These are phyloP conservation scores for Schizothecium vesticola DNA, from an alignment of 495 filamentous ascomycete species.

Conservation along the genomic window DNA sequence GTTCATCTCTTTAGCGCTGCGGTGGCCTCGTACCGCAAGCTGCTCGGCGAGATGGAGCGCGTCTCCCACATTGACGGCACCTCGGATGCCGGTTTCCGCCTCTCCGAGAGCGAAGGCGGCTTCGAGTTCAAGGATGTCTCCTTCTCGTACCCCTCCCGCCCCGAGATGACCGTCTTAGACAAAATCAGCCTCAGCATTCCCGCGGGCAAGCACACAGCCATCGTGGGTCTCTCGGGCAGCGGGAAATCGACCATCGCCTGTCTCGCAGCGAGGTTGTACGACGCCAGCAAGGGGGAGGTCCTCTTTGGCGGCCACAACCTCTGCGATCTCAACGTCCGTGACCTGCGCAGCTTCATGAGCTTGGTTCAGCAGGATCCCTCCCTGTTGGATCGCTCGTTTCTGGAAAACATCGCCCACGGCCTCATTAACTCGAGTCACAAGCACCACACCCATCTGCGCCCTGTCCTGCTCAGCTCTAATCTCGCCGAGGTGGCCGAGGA, in stretches of 20 bases:
- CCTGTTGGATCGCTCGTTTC: slow-evolving; percentile 58
- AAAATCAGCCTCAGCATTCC: slow-evolving; percentile 47
- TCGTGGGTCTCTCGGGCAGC: slow-evolving; percentile 64
- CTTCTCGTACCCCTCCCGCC: slow-evolving; percentile 57
- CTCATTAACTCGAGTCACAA: slow-evolving; percentile 49
- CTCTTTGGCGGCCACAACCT: slow-evolving; percentile 51
- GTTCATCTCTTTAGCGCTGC: slow-evolving; percentile 55
- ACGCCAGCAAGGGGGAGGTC: slow-evolving; percentile 40
- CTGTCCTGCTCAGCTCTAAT: slow-evolving; percentile 3
- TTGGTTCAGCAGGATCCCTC: slow-evolving; percentile 65
- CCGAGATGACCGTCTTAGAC: slow-evolving; percentile 49
- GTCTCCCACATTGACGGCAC: slow-evolving; percentile 25
- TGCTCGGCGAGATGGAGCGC: slow-evolving; percentile 49
- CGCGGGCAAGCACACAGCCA: slow-evolving; percentile 54
- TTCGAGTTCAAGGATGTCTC: slow-evolving; percentile 51
- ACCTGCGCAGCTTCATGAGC: slow-evolving; percentile 52
- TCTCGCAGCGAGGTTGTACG: slow-evolving; percentile 41
- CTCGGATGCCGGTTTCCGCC: slow-evolving; percentile 43
- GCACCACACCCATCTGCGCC: slow-evolving; percentile 28
- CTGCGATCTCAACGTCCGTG: slow-evolving; percentile 50
- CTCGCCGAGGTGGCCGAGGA: slow-evolving; percentile 7
- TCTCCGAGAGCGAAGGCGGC: slow-evolving; percentile 35
- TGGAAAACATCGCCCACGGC: slow-evolving; percentile 65
- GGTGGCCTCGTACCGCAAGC: slow-evolving; percentile 47
- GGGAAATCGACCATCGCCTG: slow-evolving; percentile 67